Evolutionary conservation across 768 basidiomycete genomes (phyloP), one percentile per base, ranked within the genome.

Genomic region (Amanita rubescens): DNA sequence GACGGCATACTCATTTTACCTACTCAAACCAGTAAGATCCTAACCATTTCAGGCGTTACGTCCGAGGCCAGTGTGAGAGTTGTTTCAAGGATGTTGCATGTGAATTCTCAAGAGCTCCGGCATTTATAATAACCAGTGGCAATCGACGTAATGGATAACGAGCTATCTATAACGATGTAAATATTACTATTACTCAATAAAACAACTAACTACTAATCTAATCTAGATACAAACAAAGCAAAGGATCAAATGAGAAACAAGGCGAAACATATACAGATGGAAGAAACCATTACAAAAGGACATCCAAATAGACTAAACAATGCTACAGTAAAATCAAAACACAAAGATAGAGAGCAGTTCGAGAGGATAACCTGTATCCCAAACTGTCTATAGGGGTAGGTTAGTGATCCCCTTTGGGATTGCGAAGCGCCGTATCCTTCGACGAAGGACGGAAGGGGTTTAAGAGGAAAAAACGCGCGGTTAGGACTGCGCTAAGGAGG

Each of bases 151-250:
- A 8, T 8, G 27, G 8, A 4, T 30, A 30, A 20, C 15, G 17
- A n/a, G 17, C 5, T 30, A 8, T 30, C 8, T 4, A 3, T 30
- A 30, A 30, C 27, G 8, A 30, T 30, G 27, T 30, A 30, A 30
- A 30, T 30, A 30, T 8, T 30, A 30, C 27, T 14, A 17, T 20
- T 50, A 38, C 27, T 30, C 27, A 22, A 50, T 39, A 50, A 39
- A 49, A 37, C 34, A 37, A 37, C 48, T 49, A 38, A 50, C 49
- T 50, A 50, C 49, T 38, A 38, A 11, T 20, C 37, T 50, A 50
- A 39, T 39, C 37, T 50, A 50, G 32, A 20, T 25, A 50, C 5
- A 30, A 30, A 8, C 27, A 12, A 24, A 35, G 11, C 22, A 5
- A 24, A 35, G 11, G 10, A 47, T 30, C 8, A 27, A 43, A 30